Percentiles rank a stretch among this genome's conserved stretches.
These are phyloP conservation scores for Toxoplasma gondii DNA, from an alignment of 169 alveolate species.

Conservation along the genomic window DNA sequence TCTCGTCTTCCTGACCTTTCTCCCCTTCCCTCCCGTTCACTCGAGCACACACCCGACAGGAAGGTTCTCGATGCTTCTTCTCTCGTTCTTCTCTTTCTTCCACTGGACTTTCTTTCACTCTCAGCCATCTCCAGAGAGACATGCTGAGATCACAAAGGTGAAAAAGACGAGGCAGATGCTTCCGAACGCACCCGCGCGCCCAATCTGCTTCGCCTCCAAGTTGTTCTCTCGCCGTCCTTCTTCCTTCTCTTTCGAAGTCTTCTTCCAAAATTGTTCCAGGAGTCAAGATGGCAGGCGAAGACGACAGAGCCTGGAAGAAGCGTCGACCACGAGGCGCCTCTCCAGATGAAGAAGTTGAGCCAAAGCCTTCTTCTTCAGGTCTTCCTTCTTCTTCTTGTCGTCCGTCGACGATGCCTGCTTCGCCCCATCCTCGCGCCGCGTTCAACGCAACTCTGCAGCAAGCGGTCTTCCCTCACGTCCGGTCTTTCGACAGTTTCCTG, in stretches of 20 bases:
- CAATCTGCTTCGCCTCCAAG: background rate
- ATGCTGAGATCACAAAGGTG: too few species aligned
- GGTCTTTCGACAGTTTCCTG: slow-evolving; percentile 64
- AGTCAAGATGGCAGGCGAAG: background rate
- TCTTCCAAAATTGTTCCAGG: background rate
- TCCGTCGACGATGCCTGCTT: slow-evolving; percentile 42
- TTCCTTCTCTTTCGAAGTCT: background rate
- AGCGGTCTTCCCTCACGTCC: slow-evolving; percentile 65
- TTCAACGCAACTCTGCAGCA: slow-evolving; percentile 64
- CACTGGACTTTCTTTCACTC: background rate
- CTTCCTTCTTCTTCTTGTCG: background rate
- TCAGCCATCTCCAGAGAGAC: background rate
- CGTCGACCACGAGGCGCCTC: background rate
- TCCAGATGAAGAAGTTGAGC: background rate
- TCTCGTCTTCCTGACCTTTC: too few species aligned
- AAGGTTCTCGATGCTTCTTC: too few species aligned
- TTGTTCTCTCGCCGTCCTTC: background rate
- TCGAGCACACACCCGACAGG: too few species aligned
- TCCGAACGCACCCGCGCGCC: too few species aligned
- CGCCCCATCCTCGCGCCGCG: slow-evolving; percentile 33
- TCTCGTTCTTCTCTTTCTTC: background rate
- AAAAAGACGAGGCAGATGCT: too few species aligned
- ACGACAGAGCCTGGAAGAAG: background rate
- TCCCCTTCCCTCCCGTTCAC: too few species aligned
- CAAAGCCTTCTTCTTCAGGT: background rate